A percentile compares a stretch with the other conserved stretches of the same genome.
These are phyloP conservation scores for Remersonia thermophila DNA, from an alignment of 2,329 filamentous ascomycete species.

Conservation along the genomic window DNA sequence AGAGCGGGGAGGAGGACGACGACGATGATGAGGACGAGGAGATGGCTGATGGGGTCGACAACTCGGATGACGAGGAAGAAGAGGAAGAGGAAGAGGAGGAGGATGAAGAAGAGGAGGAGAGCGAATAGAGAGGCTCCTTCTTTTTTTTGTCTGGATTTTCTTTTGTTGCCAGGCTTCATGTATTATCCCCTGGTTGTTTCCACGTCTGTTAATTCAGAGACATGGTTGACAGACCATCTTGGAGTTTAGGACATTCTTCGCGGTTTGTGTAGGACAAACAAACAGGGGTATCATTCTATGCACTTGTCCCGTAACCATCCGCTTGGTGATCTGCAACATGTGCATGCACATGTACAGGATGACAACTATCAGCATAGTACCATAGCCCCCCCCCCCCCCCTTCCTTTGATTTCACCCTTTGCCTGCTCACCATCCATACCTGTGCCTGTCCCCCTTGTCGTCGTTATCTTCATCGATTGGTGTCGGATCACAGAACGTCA, in stretches of 20 bases:
- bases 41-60: slow-evolving; percentile 7
- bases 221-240: too few relatives aligned
- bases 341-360: too few relatives aligned
- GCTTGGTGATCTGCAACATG: too few relatives aligned
- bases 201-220: too few relatives aligned
- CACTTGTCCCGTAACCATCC: too few relatives aligned
- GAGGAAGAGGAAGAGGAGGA: slow-evolving; percentile 3
- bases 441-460: neutral
- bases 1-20: slow-evolving; percentile 27
- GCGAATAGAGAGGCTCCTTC: neutral
- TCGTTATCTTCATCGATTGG: slow-evolving; percentile 7
- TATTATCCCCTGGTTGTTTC: too few relatives aligned
- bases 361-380: neutral
- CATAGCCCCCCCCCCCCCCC: neutral
- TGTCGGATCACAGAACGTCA: slow-evolving; percentile 10
- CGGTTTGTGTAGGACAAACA: too few relatives aligned
- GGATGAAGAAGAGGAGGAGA: neutral
- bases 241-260: too few relatives aligned
- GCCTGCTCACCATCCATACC: neutral
- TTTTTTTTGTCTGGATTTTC: neutral
- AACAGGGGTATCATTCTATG: too few relatives aligned
- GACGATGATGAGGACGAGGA: slow-evolving; percentile 14
- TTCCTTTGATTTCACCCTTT: neutral
- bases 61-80: slow-evolving; percentile 4
- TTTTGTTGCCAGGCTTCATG: neutral